Evolutionary conservation across 305 asterid genomes (phyloP).

Genomic region (Andrographis paniculata): DNA sequence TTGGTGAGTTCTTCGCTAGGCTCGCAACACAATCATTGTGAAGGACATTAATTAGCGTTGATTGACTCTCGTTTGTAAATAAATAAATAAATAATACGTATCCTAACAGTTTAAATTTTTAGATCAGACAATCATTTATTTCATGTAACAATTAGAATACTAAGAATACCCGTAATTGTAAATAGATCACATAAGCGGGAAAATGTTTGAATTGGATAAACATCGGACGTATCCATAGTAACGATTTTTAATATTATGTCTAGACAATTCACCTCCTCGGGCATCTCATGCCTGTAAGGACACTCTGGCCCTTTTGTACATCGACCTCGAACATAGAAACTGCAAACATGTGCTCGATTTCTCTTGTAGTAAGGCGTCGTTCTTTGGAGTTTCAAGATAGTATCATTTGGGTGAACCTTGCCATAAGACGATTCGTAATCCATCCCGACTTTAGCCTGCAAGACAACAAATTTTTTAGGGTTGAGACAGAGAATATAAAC

Average conservation of each 20-base stretch:
- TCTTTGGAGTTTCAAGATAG: constrained; percentile 89
- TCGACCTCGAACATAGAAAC: constrained; percentile 87
- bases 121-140: no score
- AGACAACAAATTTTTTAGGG: constrained; percentile 9
- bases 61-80: no score
- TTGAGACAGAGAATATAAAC: not conserved
- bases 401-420: constrained; percentile 77
- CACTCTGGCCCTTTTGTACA: constrained; percentile 97
- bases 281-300: constrained; percentile 97
- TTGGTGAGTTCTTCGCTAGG: constrained; percentile 89
- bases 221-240: constrained; percentile 69
- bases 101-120: no score
- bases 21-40: constrained; percentile 78
- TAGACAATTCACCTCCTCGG: constrained; percentile 88
- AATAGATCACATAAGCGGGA: constrained; percentile 1
- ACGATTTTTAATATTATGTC: constrained; percentile 90
- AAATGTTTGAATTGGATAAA: constrained; percentile 10
- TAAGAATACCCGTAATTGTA: constrained; percentile 6
- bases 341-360: constrained; percentile 91
- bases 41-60: no score
- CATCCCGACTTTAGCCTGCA: constrained; percentile 94
- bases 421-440: constrained; percentile 93
- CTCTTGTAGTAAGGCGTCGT: constrained; percentile 90
- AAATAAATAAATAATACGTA: no score
- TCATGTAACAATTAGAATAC: no score